These are phyloP conservation scores for Colletotrichum higginsianum DNA, from an alignment of 2,329 filamentous ascomycete genomes.

Conservation along the genomic window DNA sequence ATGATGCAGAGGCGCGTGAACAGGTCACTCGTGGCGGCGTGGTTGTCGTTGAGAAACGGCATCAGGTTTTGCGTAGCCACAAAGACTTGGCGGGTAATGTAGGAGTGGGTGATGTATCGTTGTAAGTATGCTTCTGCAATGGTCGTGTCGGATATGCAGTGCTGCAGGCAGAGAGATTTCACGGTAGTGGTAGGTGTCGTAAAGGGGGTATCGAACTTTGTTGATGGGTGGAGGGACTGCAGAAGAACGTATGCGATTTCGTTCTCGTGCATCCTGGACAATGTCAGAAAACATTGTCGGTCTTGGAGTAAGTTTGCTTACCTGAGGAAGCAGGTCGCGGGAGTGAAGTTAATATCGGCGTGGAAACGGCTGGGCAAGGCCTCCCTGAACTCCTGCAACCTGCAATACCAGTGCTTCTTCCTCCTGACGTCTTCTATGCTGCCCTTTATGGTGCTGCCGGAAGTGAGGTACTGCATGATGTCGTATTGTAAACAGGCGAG, in stretches of 20 bases:
- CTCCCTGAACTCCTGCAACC: constrained; percentile 17
- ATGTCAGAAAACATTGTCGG: background rate
- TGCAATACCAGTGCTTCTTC: constrained; percentile 27
- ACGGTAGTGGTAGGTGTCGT: constrained; percentile 23
- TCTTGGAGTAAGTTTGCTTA: background rate
- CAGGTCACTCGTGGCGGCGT: constrained; percentile 27
- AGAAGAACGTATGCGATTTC: constrained; percentile 36
- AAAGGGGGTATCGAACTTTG: constrained; percentile 30
- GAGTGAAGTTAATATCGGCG: constrained; percentile 30
- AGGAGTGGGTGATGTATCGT: constrained; percentile 22
- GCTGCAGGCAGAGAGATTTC: constrained; percentile 32
- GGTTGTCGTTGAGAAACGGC: constrained; percentile 31
- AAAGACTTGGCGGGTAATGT: constrained; percentile 34
- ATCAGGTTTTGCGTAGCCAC: constrained; percentile 38
- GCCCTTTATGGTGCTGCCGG: constrained; percentile 27
- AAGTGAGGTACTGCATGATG: constrained; percentile 35
- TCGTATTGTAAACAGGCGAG: constrained; percentile 32
- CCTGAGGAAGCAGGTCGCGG: constrained; percentile 32
- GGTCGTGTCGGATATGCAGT: constrained; percentile 37
- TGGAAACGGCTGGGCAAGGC: constrained; percentile 23
- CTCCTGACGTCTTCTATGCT: constrained; percentile 13
- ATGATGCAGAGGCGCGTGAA: constrained; percentile 39
- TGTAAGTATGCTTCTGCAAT: constrained; percentile 30
- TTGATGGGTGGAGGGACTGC: constrained; percentile 23
- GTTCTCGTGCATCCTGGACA: constrained; percentile 35